Evolutionary conservation across 2,329 filamentous ascomycete species (phyloP), one percentile per base, ranked within the genome.

Genomic region (Fusarium longipes): DNA sequence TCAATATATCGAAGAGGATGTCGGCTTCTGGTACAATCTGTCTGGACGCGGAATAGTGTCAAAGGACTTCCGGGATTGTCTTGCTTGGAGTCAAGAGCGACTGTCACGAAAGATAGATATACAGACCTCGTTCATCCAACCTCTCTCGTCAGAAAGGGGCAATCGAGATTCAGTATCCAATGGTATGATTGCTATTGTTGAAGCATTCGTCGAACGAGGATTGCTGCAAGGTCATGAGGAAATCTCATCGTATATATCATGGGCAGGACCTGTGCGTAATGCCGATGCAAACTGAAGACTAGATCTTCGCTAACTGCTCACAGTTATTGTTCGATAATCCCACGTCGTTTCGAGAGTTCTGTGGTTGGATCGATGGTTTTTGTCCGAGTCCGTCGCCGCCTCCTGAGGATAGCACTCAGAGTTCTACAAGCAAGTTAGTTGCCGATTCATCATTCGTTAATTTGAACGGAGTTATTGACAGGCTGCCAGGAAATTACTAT

Each of bases 171-270:
- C 36, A 0, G 24, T 43, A 2, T 44, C 40, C 8, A 47, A 48
- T 10, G 58, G 56, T 0, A 69, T 69, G 32, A 10, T 65, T 10
- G 52, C 63, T 1, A 43, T 63, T 0, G 44, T 51, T 2, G 57
- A 58, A 18, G 45, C 30, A 0, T 67, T 72, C 22, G 60, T 72
- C 6, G 47, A 63, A 4, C 22, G 51, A 6, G 70, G 70, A 0
- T 33, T 57, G 3, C 20, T 72, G 6, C 67, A 70, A 10, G 59
- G 22, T 4, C 33, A 51, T 0, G 20, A 61, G 1, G 48, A 69
- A 6, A 67, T 55, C 10, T 33, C 47, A 17, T 30, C 15, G 6
- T 72, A 67, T 10, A 66, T 72, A 48, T 15, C 22, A 2, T 14
- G 4, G 2, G 9, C 59, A n/a, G 65, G 50, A 3, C 6, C 11